Evolutionary conservation across 2,329 filamentous ascomycete genomes (phyloP).

Genomic region (Colletotrichum incanum): DNA sequence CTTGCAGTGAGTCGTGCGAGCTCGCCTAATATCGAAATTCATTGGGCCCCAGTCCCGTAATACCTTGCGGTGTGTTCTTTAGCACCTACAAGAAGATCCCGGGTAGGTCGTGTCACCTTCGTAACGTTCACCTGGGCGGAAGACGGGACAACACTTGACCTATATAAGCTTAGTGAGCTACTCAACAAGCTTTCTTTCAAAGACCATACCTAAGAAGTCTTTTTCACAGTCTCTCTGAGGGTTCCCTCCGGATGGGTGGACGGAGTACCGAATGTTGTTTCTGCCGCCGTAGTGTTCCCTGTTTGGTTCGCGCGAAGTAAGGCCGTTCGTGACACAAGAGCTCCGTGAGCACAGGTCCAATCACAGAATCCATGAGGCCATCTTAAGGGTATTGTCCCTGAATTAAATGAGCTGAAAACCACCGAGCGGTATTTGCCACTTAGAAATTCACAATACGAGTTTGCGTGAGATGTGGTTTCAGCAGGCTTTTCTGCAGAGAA

Average conservation of each 20-base stretch:
- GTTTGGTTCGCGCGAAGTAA: constrained; percentile 40
- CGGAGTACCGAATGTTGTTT: constrained; percentile 1
- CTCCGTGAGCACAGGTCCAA: constrained; percentile 20
- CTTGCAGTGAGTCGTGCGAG: constrained; percentile 33
- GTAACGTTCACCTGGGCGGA: not conserved
- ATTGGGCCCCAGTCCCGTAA: constrained; percentile 38
- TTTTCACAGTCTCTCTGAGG: not conserved
- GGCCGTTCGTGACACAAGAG: constrained; percentile 38
- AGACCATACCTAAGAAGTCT: not conserved
- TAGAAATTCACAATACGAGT: constrained; percentile 11
- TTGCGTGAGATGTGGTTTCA: not conserved
- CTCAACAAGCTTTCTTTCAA: constrained; percentile 5
- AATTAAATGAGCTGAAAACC: not conserved
- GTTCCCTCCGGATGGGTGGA: constrained; percentile 6
- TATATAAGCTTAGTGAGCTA: constrained; percentile 35
- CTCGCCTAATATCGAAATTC: constrained; percentile 39
- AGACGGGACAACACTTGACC: not conserved
- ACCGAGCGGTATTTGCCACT: not conserved
- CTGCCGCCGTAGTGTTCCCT: constrained; percentile 15
- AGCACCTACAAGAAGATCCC: constrained; percentile 9
- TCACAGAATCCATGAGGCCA: not conserved
- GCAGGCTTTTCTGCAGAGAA: too few relatives aligned
- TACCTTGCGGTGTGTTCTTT: constrained; percentile 35
- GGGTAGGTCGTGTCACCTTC: constrained; percentile 23
- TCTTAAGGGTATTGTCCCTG: not conserved